Evolutionary conservation across 768 basidiomycete genomes (phyloP).

Genomic region (Pluteus cervinus): DNA sequence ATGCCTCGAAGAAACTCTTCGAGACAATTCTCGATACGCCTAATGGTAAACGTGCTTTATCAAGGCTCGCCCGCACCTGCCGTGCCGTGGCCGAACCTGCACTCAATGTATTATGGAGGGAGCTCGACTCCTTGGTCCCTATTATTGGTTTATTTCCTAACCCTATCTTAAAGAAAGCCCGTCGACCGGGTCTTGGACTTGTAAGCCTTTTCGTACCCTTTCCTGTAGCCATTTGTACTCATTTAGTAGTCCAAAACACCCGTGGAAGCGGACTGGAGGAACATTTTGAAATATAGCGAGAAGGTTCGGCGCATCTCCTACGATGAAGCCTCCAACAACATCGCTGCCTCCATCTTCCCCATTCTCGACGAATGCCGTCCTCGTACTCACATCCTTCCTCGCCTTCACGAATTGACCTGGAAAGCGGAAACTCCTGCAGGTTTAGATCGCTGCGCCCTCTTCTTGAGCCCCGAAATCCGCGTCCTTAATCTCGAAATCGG

Average conservation of each 20-base stretch:
- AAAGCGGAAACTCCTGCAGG: conserved; percentile 61
- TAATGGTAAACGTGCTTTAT: conserved; percentile 60
- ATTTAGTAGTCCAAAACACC: conserved; percentile 47
- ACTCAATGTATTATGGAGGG: conserved; percentile 69
- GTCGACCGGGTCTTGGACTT: conserved; percentile 71
- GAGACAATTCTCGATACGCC: conserved; percentile 48
- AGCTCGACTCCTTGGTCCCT: conserved; percentile 69
- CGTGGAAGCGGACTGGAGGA: conserved; percentile 64
- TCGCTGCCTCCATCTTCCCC: conserved; percentile 61
- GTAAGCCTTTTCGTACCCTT: conserved; percentile 34
- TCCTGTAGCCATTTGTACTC: conserved; percentile 3
- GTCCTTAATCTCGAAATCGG: conserved; percentile 58
- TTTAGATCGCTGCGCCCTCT: conserved; percentile 57
- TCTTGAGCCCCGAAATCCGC: conserved; percentile 61
- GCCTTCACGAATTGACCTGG: conserved; percentile 67
- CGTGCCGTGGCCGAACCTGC: conserved; percentile 67
- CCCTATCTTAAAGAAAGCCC: conserved; percentile 60
- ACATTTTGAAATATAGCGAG: conserved; percentile 58
- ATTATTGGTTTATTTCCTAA: conserved; percentile 68
- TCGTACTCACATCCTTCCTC: conserved; percentile 58
- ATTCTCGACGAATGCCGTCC: conserved; percentile 63
- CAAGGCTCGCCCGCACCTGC: conserved; percentile 71
- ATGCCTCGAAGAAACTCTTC: conserved; percentile 44
- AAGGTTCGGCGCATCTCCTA: conserved; percentile 66
- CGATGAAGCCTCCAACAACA: conserved; percentile 58